Evolutionary conservation across 169 alveolate genomes (phyloP).

Genomic region (Plasmodium yoelii): DNA sequence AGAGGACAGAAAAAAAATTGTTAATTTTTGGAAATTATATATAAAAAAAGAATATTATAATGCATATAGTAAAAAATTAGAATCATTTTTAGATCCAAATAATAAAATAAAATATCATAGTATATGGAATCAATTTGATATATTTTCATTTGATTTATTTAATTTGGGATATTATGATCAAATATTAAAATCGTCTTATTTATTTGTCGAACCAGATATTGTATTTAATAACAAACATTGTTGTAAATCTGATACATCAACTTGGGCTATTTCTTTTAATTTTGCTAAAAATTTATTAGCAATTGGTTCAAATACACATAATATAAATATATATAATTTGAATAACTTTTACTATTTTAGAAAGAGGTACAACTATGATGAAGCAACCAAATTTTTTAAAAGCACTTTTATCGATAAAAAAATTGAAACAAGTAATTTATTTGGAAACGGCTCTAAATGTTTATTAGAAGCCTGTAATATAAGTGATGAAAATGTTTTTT

Average conservation of each 20-base stretch:
- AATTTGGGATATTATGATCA: conserved; percentile 48
- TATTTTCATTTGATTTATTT: conserved; percentile 57
- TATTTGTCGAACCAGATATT: conserved; percentile 70
- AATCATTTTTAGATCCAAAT: conserved; percentile 46
- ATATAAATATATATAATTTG: conserved; percentile 68
- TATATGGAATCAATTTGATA: conserved; percentile 45
- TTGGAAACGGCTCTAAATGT: conserved; percentile 7
- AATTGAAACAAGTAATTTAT: conserved; percentile 23
- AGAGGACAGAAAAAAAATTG: conserved; percentile 51
- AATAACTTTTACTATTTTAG: conserved; percentile 71
- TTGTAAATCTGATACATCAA: conserved; percentile 42
- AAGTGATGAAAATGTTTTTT: not conserved
- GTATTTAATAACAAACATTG: conserved; percentile 45
- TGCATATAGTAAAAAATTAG: conserved; percentile 33
- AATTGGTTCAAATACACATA: conserved; percentile 67
- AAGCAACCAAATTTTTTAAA: conserved; percentile 47
- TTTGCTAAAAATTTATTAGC: conserved; percentile 71
- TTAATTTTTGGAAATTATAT: conserved; percentile 41
- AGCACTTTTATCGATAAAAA: conserved; percentile 27
- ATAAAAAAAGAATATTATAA: conserved; percentile 33
- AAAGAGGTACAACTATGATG: conserved; percentile 68
- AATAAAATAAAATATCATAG: conserved; percentile 41
- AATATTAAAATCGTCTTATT: conserved; percentile 27
- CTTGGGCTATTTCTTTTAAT: conserved; percentile 76
- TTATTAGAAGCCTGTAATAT: conserved; percentile 7